A percentile compares a stretch with the other conserved stretches of the same genome.
These are phyloP conservation scores for Lavandula angustifolia DNA, from an alignment of 257 asterid genomes.

Conservation along the genomic window DNA sequence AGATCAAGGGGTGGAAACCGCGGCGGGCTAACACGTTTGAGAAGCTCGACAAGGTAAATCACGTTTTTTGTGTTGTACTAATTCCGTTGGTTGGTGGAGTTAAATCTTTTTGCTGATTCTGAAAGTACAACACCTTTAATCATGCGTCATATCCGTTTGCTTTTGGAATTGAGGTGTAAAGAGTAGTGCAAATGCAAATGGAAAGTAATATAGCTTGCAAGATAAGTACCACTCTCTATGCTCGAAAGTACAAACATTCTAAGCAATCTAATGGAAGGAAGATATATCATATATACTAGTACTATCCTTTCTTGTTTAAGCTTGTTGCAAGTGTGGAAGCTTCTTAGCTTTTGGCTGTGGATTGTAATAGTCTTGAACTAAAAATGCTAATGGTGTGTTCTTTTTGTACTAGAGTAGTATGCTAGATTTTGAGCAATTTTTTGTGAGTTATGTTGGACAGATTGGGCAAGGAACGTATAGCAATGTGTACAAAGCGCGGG, in stretches of 20 bases:
- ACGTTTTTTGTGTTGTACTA: background rate
- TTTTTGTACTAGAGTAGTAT: background rate
- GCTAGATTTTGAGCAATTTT: background rate
- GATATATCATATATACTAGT: too few species aligned
- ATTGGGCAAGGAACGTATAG: constrained; percentile 97
- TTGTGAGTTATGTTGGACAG: constrained; percentile 38
- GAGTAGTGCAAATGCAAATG: background rate
- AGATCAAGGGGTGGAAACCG: constrained; percentile 78
- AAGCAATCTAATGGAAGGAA: background rate
- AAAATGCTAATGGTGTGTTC: background rate
- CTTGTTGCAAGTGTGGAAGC: background rate
- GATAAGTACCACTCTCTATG: constrained; percentile 8
- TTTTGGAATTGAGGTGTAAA: background rate
- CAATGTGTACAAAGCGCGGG: constrained; percentile 89
- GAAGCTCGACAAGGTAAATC: constrained; percentile 77
- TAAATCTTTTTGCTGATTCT: constrained; percentile 21
- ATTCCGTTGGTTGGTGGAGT: constrained; percentile 6
- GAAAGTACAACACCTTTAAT: constrained; percentile 24
- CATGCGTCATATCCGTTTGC: constrained; percentile 16
- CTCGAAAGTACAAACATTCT: constrained; percentile 14
- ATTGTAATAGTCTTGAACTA: background rate
- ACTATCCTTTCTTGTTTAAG: background rate
- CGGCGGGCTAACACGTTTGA: constrained; percentile 85
- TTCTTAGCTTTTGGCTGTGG: constrained; percentile 10
- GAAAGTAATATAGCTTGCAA: background rate